phyloP scores from a whole-genome alignment of 352 stramenopile species.

The Stramenopiles sp. region DNA sequence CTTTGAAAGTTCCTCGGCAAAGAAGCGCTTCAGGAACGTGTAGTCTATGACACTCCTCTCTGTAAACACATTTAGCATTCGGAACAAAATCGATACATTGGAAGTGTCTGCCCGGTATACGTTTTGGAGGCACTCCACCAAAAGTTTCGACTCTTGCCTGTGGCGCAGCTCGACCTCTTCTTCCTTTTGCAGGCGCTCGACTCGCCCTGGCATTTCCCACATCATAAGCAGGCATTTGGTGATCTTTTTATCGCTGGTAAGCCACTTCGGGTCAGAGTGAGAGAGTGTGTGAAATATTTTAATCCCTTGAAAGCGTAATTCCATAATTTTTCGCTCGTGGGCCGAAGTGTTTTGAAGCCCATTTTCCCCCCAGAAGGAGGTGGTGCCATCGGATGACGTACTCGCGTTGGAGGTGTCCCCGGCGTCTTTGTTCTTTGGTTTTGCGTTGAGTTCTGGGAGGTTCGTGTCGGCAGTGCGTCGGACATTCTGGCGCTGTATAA shows the following conservation, averaged over 20 bases:
- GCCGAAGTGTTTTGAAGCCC: neutral
- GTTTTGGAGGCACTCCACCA: constrained; percentile 79
- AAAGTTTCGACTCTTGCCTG: constrained; percentile 75
- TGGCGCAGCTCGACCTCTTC: constrained; percentile 63
- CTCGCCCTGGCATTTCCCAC: constrained; percentile 46
- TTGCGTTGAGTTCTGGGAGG: too few relatives aligned
- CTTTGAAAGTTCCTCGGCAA: constrained; percentile 51
- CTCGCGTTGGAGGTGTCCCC: too few relatives aligned
- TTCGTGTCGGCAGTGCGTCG: too few relatives aligned
- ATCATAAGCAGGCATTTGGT: constrained; percentile 12
- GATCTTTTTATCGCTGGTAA: constrained; percentile 35
- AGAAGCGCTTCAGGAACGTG: constrained; percentile 71
- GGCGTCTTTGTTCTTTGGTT: too few relatives aligned
- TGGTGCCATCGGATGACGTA: too few relatives aligned
- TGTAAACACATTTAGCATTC: constrained; percentile 79
- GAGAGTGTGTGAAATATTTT: constrained; percentile 66
- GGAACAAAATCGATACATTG: constrained; percentile 82
- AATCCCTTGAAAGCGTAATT: constrained; percentile 80
- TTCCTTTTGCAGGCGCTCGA: constrained; percentile 73
- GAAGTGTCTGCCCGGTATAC: constrained; percentile 72
- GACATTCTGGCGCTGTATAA: neutral
- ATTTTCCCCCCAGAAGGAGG: neutral
- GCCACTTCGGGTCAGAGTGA: constrained; percentile 60
- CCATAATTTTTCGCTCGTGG: constrained; percentile 55
- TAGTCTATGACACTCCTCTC: constrained; percentile 78